Evolutionary conservation across 176 grass and related monocot species (phyloP).

Genomic region (Triticum timopheevii): DNA sequence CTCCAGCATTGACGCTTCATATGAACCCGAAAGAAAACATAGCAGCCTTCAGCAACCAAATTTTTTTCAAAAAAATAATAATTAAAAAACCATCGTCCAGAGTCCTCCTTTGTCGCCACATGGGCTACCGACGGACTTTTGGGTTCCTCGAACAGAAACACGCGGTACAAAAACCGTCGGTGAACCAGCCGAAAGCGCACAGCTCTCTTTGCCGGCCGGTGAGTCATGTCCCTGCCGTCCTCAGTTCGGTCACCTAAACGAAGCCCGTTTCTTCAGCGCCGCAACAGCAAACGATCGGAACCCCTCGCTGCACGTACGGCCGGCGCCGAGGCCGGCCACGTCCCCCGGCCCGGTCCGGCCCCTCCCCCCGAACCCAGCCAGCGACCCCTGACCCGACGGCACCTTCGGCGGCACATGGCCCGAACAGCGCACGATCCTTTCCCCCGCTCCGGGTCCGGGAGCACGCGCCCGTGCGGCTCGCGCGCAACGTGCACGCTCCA

Average conservation of each 20-base stretch:
- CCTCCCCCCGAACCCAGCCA: too few relatives aligned
- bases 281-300: background rate
- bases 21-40: too few relatives aligned
- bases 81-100: background rate
- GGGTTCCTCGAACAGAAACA: background rate
- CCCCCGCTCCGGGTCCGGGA: background rate
- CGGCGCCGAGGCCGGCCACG: background rate
- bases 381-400: slow-evolving; percentile 18
- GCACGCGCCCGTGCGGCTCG: background rate
- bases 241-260: background rate
- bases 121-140: background rate
- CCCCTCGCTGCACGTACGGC: slow-evolving; percentile 8
- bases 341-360: too few relatives aligned
- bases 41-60: too few relatives aligned
- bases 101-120: background rate
- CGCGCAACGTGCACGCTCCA: background rate
- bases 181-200: background rate
- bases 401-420: slow-evolving; percentile 32
- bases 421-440: background rate
- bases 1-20: too few relatives aligned
- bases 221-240: background rate
- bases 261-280: background rate
- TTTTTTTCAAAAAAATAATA: too few relatives aligned
- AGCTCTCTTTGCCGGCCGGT: background rate
- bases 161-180: background rate